These are phyloP conservation scores for Juglanconis oblonga DNA, from an alignment of 2,329 filamentous ascomycete genomes.

Conservation along the genomic window DNA sequence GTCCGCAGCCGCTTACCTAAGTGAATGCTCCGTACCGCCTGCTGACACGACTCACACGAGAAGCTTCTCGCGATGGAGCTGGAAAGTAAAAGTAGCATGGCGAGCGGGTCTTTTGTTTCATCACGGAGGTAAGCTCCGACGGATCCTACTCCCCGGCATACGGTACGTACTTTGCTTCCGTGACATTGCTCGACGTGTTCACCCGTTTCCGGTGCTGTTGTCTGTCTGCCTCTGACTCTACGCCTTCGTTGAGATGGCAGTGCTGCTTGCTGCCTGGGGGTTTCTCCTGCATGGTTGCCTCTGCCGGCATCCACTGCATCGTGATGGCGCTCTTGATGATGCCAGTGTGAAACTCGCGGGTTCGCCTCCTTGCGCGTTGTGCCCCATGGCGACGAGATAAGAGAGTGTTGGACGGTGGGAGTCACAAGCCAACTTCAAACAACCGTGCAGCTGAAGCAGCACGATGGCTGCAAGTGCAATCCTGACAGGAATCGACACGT, in stretches of 20 bases:
- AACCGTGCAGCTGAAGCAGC: neutral
- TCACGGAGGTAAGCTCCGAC: neutral
- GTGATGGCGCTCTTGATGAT: no score
- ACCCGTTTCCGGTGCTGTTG: no score
- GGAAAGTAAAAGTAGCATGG: neutral
- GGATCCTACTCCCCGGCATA: neutral
- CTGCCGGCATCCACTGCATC: no score
- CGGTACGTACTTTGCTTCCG: neutral
- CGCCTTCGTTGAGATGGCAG: no score
- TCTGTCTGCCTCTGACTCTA: no score
- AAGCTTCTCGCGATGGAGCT: neutral
- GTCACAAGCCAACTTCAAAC: neutral
- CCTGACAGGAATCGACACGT: neutral
- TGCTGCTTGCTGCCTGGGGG: no score
- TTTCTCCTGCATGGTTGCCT: no score
- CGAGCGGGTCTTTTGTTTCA: neutral
- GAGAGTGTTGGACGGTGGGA: neutral
- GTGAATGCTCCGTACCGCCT: neutral
- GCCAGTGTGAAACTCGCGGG: neutral
- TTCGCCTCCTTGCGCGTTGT: neutral
- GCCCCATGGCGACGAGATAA: neutral
- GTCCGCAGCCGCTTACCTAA: neutral
- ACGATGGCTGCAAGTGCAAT: neutral
- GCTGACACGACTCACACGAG: neutral
- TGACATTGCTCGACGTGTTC: neutral